phyloP scores from a whole-genome alignment of 805 yeast genomes.

The Starmerella bombicola region DNA sequence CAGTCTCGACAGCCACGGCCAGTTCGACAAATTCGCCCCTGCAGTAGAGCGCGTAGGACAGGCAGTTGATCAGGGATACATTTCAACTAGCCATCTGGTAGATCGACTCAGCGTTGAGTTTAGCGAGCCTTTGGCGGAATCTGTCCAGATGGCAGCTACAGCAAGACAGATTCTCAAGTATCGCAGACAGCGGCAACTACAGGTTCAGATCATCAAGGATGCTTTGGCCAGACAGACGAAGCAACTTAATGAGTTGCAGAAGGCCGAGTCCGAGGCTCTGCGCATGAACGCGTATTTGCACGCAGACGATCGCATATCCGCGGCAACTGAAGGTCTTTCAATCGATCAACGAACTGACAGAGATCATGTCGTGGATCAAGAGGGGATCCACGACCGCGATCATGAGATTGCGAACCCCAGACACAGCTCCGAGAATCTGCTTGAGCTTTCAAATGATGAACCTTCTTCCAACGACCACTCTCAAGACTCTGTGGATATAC shows the following conservation, averaged over 20 bases:
- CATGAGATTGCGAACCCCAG: slow-evolving; percentile 2
- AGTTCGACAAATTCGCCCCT: slow-evolving; percentile 32
- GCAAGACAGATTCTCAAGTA: slow-evolving; percentile 48
- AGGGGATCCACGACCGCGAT: slow-evolving; percentile 10
- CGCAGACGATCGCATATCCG: slow-evolving; percentile 23
- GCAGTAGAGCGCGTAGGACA: slow-evolving; percentile 75
- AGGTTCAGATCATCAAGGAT: slow-evolving; percentile 36
- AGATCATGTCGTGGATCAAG: slow-evolving; percentile 9
- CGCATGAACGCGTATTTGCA: slow-evolving; percentile 31
- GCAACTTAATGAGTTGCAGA: slow-evolving; percentile 31
- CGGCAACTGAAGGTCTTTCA: slow-evolving; percentile 13
- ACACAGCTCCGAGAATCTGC: neutral
- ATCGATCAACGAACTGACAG: slow-evolving; percentile 1
- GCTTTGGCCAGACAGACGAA: slow-evolving; percentile 29
- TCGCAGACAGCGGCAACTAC: slow-evolving; percentile 45
- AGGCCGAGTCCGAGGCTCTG: slow-evolving; percentile 36
- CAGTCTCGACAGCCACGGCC: slow-evolving; percentile 37
- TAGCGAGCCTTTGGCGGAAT: slow-evolving; percentile 56
- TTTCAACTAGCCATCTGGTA: slow-evolving; percentile 42
- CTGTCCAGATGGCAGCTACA: slow-evolving; percentile 51
- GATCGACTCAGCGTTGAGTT: slow-evolving; percentile 45
- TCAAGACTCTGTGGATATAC: neutral
- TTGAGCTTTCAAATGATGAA: neutral
- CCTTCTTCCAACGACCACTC: neutral
- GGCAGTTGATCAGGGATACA: slow-evolving; percentile 54